Conservation (phyloP, 495 filamentous ascomycete species). For the Echria macrotheca region DNA sequence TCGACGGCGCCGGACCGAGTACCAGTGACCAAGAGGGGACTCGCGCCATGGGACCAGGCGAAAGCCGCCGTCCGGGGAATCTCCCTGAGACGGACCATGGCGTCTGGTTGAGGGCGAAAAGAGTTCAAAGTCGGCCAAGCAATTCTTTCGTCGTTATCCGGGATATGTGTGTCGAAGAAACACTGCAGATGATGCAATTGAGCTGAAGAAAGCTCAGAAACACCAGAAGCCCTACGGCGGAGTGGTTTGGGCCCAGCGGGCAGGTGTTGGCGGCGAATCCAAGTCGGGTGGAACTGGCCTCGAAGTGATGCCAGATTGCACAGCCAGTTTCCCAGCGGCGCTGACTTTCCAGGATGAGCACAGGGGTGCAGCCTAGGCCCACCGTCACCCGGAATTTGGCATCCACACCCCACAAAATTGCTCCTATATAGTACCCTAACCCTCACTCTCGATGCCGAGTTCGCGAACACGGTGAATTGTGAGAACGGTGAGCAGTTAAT, state of each 20-base stretch:
- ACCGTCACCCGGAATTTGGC: conserved; percentile 1
- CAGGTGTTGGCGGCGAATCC: conserved; percentile 13
- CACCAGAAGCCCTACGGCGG: conserved; percentile 20
- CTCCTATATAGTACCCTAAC: not conserved
- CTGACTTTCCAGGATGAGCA: conserved; percentile 12
- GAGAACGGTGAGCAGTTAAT: no score
- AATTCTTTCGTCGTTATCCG: no score
- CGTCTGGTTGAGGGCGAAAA: conserved; percentile 35
- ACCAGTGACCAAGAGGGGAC: conserved; percentile 86
- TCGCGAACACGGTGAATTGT: no score
- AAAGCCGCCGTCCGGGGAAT: conserved; percentile 95
- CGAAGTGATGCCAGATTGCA: conserved; percentile 33
- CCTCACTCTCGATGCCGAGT: not conserved
- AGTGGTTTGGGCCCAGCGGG: conserved; percentile 15
- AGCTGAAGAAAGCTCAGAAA: conserved; percentile 1
- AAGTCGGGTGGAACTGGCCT: conserved; percentile 13
- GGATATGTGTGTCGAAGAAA: conserved; percentile 5
- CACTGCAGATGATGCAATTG: conserved; percentile 18
- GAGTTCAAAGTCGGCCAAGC: no score
- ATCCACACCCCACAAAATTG: not conserved
- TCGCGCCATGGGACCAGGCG: conserved; percentile 80
- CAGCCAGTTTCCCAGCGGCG: conserved; percentile 2
- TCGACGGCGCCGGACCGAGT: conserved; percentile 92
- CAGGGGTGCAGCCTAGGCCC: conserved; percentile 1
- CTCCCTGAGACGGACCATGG: conserved; percentile 91